phyloP scores from a whole-genome alignment of 768 basidiomycete genomes.

The Lactarius hengduanensis region DNA sequence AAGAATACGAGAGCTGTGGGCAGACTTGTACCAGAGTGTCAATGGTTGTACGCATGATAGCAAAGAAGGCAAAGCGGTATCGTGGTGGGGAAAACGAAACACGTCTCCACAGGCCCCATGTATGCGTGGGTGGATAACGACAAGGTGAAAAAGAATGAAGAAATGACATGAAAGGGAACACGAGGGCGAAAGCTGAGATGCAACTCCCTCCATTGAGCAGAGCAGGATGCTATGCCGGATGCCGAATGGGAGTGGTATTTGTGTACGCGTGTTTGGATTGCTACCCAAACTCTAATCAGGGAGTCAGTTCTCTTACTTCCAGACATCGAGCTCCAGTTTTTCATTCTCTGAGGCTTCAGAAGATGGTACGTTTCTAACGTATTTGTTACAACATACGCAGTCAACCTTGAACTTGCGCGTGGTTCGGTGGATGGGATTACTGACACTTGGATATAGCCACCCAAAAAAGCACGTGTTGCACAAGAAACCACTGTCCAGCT shows the following conservation, averaged over 20 bases:
- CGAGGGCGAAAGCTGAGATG: background rate
- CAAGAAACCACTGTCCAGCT: conserved; percentile 86
- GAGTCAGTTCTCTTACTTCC: background rate
- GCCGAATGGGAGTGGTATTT: background rate
- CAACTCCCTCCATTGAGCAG: too few species aligned
- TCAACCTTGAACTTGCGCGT: conserved; percentile 3
- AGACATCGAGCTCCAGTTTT: background rate
- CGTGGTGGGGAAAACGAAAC: background rate
- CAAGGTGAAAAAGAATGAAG: background rate
- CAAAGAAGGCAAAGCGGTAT: background rate
- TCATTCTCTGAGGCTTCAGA: conserved; percentile 2
- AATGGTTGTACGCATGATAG: background rate
- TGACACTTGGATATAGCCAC: conserved; percentile 68
- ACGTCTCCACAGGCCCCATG: background rate
- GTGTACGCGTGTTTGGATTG: conserved; percentile 12
- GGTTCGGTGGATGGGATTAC: conserved; percentile 49
- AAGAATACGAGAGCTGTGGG: background rate
- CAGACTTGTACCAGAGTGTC: background rate
- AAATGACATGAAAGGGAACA: background rate
- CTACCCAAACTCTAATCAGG: conserved; percentile 9
- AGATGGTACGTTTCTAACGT: conserved; percentile 16
- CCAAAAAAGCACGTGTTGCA: conserved; percentile 78
- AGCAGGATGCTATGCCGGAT: too few species aligned
- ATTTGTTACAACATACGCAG: background rate
- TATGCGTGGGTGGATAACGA: background rate